phyloP scores from a whole-genome alignment of 768 basidiomycete species.

The Dacryopinax spathularia region DNA sequence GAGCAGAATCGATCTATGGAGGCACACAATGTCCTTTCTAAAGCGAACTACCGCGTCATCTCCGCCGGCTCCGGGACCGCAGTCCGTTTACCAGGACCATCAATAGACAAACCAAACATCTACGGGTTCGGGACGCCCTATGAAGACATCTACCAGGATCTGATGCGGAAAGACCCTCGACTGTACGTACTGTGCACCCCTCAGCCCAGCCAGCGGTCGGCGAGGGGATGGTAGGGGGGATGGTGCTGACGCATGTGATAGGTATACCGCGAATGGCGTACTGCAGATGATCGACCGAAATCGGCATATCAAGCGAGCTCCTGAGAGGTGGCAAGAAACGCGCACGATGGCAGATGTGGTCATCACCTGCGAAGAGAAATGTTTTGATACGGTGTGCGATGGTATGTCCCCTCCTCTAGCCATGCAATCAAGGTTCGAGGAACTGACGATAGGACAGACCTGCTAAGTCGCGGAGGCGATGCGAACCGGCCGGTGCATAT shows the following conservation, averaged over 20 bases:
- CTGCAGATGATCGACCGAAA: constrained; percentile 95
- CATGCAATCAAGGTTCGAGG: neutral
- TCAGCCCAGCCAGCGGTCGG: too few relatives aligned
- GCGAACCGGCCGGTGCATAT: constrained; percentile 88
- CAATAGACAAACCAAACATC: constrained; percentile 95
- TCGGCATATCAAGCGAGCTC: constrained; percentile 75
- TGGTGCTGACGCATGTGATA: constrained; percentile 20
- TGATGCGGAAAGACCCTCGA: constrained; percentile 64
- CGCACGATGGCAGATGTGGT: constrained; percentile 85
- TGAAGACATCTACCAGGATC: constrained; percentile 84
- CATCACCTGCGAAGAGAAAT: constrained; percentile 96
- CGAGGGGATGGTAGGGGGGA: too few relatives aligned
- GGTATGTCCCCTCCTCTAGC: constrained; percentile 37
- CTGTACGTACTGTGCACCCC: constrained; percentile 40
- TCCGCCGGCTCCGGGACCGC: constrained; percentile 95
- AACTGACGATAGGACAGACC: constrained; percentile 36
- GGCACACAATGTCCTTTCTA: constrained; percentile 76
- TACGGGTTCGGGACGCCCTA: constrained; percentile 96
- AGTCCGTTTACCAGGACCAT: constrained; percentile 87
- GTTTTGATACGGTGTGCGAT: constrained; percentile 96
- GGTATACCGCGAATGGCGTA: constrained; percentile 86
- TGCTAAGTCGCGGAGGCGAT: constrained; percentile 76
- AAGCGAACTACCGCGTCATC: constrained; percentile 80
- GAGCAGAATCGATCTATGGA: constrained; percentile 93
- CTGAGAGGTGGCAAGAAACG: constrained; percentile 94